Evolutionary conservation across 2,329 filamentous ascomycete genomes (phyloP), one percentile per base, ranked within the genome.

Genomic region (Aphanoascus verrucosus): DNA sequence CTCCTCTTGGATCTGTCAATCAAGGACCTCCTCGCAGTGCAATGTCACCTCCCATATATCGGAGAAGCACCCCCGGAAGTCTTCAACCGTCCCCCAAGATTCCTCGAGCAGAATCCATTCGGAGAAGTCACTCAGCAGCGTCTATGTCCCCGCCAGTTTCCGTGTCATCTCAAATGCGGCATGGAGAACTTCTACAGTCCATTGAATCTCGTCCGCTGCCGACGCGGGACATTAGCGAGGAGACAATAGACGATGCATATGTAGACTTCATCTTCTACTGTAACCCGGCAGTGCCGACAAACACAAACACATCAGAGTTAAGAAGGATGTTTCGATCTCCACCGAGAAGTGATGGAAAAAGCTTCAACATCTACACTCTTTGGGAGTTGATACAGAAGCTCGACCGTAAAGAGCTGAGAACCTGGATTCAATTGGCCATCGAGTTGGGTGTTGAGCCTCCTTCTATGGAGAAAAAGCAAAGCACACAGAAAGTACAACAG

Each of bases 401-500:
- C 50, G 86, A 94, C 59, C 73, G 74, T 19, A 90, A 87, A 64
- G 87, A 94, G 63, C 83, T 96, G 67, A 93, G 90, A 69, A 95
- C 89, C 0, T 96, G 90, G 90, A 87, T 86, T 40, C 87, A 95
- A 66, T 67, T 96, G 60, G 90, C 88, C 0, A 79, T 90, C 51
- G 85, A 85, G 62, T 74, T 96, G n/a, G 90, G 91, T 8, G 91
- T 95, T 14, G 87, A 94, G 63, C 85, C 85, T 2, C 88, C 89
- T 1, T 85, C 88, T 56, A 75, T 82, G 20, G 82, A 85, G 55
- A 93, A 91, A 67, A 86, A 88, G 23, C 86, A 94, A 71, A 94
- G 88, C 66, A 83, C 86, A 1, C 91, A 96, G 65, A 95, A 95
- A 68, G 85, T 96, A 55, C 88, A 94, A 67, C 90, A 96, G 67